A percentile compares a stretch with the other conserved stretches of the same genome.
These are phyloP conservation scores for Mucor lusitanicus DNA, from an alignment of 371 early-diverging fungal genomes.

Conservation along the genomic window DNA sequence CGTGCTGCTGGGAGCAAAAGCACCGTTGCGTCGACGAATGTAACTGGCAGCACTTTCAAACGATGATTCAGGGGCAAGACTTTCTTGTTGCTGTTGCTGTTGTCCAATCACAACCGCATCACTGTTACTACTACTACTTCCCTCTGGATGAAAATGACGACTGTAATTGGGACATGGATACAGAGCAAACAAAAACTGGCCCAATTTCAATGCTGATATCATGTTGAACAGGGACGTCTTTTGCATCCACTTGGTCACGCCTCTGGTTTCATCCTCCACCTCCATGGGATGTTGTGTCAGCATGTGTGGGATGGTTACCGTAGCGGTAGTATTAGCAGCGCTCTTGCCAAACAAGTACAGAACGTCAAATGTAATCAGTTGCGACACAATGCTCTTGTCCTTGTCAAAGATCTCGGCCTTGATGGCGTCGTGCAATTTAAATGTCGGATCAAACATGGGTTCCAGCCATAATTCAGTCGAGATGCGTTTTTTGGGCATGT, in stretches of 20 bases:
- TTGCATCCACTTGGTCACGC: slow-evolving; percentile 21
- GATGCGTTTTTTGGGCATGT: slow-evolving; percentile 56
- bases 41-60: background rate
- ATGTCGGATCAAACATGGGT: slow-evolving; percentile 45
- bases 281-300: background rate
- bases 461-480: slow-evolving; percentile 82
- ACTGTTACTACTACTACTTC: no score
- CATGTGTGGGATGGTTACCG: slow-evolving; percentile 31
- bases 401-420: slow-evolving; percentile 55
- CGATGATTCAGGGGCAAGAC: background rate
- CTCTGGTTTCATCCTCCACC: background rate
- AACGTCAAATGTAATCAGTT: slow-evolving; percentile 76
- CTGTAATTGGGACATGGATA: slow-evolving; percentile 43
- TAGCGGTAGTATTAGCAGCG: no score
- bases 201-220: slow-evolving; percentile 45
- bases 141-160: background rate
- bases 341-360: slow-evolving; percentile 66
- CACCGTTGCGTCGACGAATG: background rate
- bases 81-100: slow-evolving; percentile 1
- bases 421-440: slow-evolving; percentile 37
- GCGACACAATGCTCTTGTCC: slow-evolving; percentile 65
- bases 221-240: slow-evolving; percentile 53
- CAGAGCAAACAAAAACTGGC: slow-evolving; percentile 43
- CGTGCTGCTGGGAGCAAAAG: background rate
- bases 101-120: background rate